Base-by-base conservation (phyloP, 2,329 filamentous ascomycete genomes). In the Claviceps arundinis region DNA sequence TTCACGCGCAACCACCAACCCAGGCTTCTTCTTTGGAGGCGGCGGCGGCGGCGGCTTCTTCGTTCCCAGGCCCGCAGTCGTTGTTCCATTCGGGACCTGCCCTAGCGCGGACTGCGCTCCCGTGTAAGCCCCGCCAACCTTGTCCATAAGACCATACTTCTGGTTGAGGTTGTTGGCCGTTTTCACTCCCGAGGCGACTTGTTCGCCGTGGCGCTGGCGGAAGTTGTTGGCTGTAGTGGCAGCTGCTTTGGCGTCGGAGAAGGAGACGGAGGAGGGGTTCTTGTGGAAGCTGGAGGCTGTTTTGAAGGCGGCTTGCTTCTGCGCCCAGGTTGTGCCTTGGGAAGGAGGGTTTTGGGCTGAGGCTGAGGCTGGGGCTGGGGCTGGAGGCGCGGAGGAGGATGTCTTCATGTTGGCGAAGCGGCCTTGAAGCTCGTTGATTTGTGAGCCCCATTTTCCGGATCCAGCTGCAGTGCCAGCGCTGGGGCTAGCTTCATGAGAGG, bases 151-250 rank as follows among this genome's bases (percentile, higher is more conserved):
- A 3, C 77, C 78, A 58, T 84, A 84, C 61, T 80, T 83, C 60
- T 82, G 75, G 51, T 81, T 78, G 52, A 83, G 58, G 1, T 68
- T 70, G 55, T 75, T 78, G 4, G 81, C 81, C 19, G 72, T 74
- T 60, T 73, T 70, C 59, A 75, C 72, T 0, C 83, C 83, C 5
- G 77, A 68, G 1, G 78, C 75, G 5, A 86, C 77, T 62, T 87
- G 81, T 17, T 84, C 83, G 3, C 82, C 79, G 59, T 88, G 83
- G 30, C 82, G 70, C 62, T 87, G 79, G 14, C 82, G 80, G 64
- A 89, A 86, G 61, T 84, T 84, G 56, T 80, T 82, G 41, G 77
- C 76, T 40, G 81, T 85, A 30, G 73, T 72, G 1, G 78, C 82
- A 14, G 81, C 77, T 41, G 72, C 67, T 54, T 71, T 73, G 8